Evolutionary conservation across 768 basidiomycete species (phyloP), one percentile per base, ranked within the genome.

Genomic region (Coprinellus micaceus): DNA sequence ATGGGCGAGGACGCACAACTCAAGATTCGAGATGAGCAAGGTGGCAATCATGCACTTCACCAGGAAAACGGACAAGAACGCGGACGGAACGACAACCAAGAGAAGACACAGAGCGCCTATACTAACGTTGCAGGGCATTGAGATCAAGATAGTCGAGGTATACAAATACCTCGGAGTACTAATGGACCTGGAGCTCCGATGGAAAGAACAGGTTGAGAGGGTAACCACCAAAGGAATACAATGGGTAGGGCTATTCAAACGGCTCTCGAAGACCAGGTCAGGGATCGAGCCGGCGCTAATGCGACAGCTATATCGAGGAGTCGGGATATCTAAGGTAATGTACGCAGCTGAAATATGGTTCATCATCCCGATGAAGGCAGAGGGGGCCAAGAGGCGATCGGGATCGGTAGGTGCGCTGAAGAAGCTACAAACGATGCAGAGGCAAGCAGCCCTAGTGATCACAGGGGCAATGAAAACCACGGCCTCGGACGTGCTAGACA

Each of bases 21-120:
- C 61, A 2, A 53, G 41, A n/a, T 74, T 70, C 49, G 68, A 71
- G 40, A 52, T 71, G 0, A 51, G 58, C 22, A 76, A 76, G 60
- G 54, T 67, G 0, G 66, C 60, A 12, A 47, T 69, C 0, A 64
- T 71, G 44, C 66, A 71, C 58, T 66, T 65, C 48, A 53, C 57
- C 29, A 39, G 43, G 25, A 22, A 15, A 41, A 46, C 43, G 37
- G 30, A 17, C 30, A 24, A 28, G 25, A 7, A 12, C 6, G n/a
- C 10, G 29, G 41, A 29, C 28, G 52, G 2, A 43, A 58, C 12
- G 28, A 29, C 15, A 17, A 46, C 15, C 22, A n/a, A n/a, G n/a
- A n/a, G n/a, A n/a, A 4, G 9, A 17, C 36, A 13, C 28, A 33
- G 19, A 37, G 43, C 53, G 29, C 52, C 56, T 2, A 37, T 53